Base-by-base conservation (phyloP, 768 basidiomycete species). In the Amanita brunnescens region DNA sequence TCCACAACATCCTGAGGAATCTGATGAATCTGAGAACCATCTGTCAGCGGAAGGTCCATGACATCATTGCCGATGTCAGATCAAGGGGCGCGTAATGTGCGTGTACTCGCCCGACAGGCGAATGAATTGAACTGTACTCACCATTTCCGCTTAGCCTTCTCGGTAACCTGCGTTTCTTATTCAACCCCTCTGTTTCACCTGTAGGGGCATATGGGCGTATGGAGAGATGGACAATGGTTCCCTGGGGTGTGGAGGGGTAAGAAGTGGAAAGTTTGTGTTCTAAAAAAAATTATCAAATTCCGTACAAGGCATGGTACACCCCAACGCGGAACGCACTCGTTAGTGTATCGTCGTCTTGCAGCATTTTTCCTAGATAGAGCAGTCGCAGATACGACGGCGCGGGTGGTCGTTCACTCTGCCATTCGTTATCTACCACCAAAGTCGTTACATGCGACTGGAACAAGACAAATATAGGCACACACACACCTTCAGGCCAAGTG, bases 341-440 rank as follows among this genome's bases (percentile, higher is more conserved):
- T 13, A 91, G 70, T 2, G 83, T 85, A 49, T 90, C 87, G 26
- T 91, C 88, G 59, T 91, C 88, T 60, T 88, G 87, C n/a, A 89
- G 65, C 62, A 91, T 83, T 64, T 81, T 82, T 33, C 88, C 88
- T 5, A 89, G 68, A 63, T 90, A 83, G 1, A 90, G 70, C 33
- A 91, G 76, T 16, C 88, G 78, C 52, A 89, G 70, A 70, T 83
- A 86, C 4, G 83, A 81, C 0, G 88, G 88, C 13, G 83, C 82
- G 2, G 85, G 84, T 2, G 88, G 87, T 9, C 81, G 79, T 52
- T 86, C 85, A 57, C 83, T 83, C 63, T 83, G 80, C 86, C 87
- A 89, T 50, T 88, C 87, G 81, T 47, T 57, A 48, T 33, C 10
- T 40, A 53, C n/a, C 26, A 47, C 30, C 20, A 32, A 32, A 35